A percentile compares a stretch with the other conserved stretches of the same genome.
These are phyloP conservation scores for Xylariales sp. DNA, from an alignment of 2,329 filamentous ascomycete genomes.

Conservation along the genomic window DNA sequence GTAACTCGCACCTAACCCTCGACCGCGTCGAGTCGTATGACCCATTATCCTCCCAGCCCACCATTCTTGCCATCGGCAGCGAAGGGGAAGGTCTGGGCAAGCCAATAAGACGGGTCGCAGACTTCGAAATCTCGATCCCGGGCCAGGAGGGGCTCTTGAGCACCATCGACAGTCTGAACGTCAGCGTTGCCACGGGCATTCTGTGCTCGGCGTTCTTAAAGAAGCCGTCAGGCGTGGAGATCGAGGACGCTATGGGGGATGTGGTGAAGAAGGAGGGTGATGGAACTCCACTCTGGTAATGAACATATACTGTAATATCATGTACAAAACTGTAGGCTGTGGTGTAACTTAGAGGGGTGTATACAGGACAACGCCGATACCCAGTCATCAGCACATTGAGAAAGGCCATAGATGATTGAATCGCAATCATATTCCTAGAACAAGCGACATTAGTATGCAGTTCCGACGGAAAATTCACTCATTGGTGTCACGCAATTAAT, in stretches of 20 bases:
- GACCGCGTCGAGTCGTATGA: constrained; percentile 44
- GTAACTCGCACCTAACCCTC: constrained; percentile 42
- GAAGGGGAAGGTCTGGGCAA: constrained; percentile 72
- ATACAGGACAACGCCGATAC: too few relatives aligned
- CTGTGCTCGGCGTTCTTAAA: constrained; percentile 66
- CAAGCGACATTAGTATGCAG: too few relatives aligned
- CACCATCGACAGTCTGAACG: constrained; percentile 85
- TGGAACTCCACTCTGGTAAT: constrained; percentile 3
- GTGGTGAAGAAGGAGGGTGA: constrained; percentile 13
- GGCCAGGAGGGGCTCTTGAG: constrained; percentile 43
- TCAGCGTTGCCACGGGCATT: constrained; percentile 80
- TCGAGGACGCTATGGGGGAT: constrained; percentile 16
- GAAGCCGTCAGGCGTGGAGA: constrained; percentile 23
- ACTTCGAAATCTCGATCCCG: constrained; percentile 63
- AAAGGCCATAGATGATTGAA: too few relatives aligned
- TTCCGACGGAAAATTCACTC: too few relatives aligned
- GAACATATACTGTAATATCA: not conserved
- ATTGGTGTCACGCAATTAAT: too few relatives aligned
- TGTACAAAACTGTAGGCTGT: constrained; percentile 5
- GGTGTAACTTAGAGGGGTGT: too few relatives aligned
- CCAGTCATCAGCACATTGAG: too few relatives aligned
- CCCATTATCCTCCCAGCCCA: constrained; percentile 57
- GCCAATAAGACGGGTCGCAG: constrained; percentile 59
- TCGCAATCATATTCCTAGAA: too few relatives aligned
- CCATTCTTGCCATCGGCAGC: constrained; percentile 76